Evolutionary conservation across 2,329 filamentous ascomycete species (phyloP).

Genomic region (Alternaria sp.): DNA sequence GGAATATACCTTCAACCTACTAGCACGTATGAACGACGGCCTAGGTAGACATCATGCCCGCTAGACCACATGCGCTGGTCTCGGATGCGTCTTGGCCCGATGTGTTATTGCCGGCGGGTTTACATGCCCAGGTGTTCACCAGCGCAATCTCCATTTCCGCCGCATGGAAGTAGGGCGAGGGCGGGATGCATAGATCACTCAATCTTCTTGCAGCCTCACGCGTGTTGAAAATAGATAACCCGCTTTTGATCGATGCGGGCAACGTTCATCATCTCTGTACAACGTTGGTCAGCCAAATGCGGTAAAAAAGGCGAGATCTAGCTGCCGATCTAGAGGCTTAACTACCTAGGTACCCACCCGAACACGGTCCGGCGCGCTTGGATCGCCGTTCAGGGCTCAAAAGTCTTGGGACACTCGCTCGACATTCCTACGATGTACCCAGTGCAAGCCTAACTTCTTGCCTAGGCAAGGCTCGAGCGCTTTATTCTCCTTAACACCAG

Average conservation of each 20-base stretch:
- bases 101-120: not conserved
- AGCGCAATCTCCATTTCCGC: not conserved
- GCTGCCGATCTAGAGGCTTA: not conserved
- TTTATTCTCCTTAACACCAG: constrained; percentile 1
- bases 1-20: not conserved
- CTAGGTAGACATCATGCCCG: constrained; percentile 1
- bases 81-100: constrained; percentile 6
- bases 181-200: not conserved
- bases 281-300: not conserved
- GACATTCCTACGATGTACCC: not conserved
- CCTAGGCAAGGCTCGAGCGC: not conserved
- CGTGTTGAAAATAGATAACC: not conserved
- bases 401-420: not conserved
- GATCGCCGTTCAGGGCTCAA: not conserved
- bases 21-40: not conserved
- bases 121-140: not conserved
- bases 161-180: not conserved
- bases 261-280: not conserved
- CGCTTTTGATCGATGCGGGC: not conserved
- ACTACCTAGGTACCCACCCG: not conserved
- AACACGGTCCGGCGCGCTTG: not conserved
- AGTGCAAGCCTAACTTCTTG: not conserved
- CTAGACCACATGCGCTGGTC: constrained; percentile 3
- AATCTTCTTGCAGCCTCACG: not conserved
- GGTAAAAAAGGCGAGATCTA: not conserved